Evolutionary conservation across 768 basidiomycete species (phyloP), one percentile per base, ranked within the genome.

Genomic region (Filobasidium floriforme): DNA sequence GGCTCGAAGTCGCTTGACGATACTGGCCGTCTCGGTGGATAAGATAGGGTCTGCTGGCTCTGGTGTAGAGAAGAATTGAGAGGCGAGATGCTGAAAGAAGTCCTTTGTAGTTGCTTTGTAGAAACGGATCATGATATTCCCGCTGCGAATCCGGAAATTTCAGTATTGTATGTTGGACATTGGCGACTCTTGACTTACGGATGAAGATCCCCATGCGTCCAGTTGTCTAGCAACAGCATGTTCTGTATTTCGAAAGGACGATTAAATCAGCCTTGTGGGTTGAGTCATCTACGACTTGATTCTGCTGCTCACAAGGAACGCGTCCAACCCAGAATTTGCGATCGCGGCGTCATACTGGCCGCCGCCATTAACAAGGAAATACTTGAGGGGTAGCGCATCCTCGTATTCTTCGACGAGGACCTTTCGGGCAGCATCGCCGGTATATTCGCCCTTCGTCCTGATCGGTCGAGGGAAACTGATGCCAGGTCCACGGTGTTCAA

Each of bases 61-160:
- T 55, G 76, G 71, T 43, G 69, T 76, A 65, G 78, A 77, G 79
- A 87, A 84, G 66, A 87, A 72, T 59, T 83, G 80, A 67, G 81
- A 76, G 71, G 85, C 84, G 60, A 91, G 79, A 70, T 84, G 85
- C 69, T 81, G 79, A 49, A 90, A 78, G 55, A 90, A 81, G 71
- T 85, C 82, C 52, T 81, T 79, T 0, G 90, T 88, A 0, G 85
- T 84, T 10, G 88, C 85, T 76, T 89, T 90, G 74, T 86, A 88
- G 81, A 98, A 98, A 76, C 94, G 96, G 81, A 99, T 86, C 87
- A 96, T 89, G 79, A 97, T 93, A 77, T 98, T 98, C 37, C 94
- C 94, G 1, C 76, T 78, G 66, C 18, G 37, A 60, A 7, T 4
- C 54, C 54, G n/a, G n/a, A n/a, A n/a, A n/a, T n/a, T n/a, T n/a